Percentiles rank a stretch among this genome's conserved stretches.
Conservation (phyloP, 2,329 filamentous ascomycete genomes). For the Fusarium mangiferae region DNA sequence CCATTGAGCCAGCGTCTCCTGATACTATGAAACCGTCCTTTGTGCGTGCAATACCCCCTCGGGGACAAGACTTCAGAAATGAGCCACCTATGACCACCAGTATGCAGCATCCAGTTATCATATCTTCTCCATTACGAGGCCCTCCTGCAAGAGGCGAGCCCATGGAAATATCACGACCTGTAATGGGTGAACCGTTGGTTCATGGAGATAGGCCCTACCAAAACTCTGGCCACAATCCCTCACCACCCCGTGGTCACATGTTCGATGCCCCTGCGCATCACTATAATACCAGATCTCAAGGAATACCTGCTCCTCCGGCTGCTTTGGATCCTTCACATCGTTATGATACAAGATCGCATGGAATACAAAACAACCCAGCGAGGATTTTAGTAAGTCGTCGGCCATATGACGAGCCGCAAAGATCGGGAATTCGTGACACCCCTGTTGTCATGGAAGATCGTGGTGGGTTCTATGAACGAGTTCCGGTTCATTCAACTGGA, state of each 20-base stretch:
- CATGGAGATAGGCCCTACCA: constrained; percentile 20
- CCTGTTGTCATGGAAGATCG: constrained; percentile 55
- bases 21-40: constrained; percentile 49
- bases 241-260: constrained; percentile 17
- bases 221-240: constrained; percentile 11
- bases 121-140: constrained; percentile 35
- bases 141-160: constrained; percentile 28
- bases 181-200: constrained; percentile 25
- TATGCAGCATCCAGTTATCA: constrained; percentile 35
- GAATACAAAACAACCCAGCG: constrained; percentile 23
- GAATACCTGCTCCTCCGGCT: neutral
- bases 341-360: constrained; percentile 27
- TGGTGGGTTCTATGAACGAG: constrained; percentile 51
- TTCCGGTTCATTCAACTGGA: constrained; percentile 34
- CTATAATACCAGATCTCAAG: constrained; percentile 10
- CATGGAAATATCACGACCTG: constrained; percentile 20
- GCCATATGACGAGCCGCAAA: constrained; percentile 46
- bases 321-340: constrained; percentile 6
- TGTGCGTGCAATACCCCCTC: constrained; percentile 48
- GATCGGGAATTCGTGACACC: constrained; percentile 46
- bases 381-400: constrained; percentile 39
- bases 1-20: constrained; percentile 58
- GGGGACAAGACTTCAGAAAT: constrained; percentile 38
- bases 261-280: constrained; percentile 20
- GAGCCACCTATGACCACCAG: constrained; percentile 28